Evolutionary conservation across 441 rosid species (phyloP).

Genomic region (Brassica balearica): DNA sequence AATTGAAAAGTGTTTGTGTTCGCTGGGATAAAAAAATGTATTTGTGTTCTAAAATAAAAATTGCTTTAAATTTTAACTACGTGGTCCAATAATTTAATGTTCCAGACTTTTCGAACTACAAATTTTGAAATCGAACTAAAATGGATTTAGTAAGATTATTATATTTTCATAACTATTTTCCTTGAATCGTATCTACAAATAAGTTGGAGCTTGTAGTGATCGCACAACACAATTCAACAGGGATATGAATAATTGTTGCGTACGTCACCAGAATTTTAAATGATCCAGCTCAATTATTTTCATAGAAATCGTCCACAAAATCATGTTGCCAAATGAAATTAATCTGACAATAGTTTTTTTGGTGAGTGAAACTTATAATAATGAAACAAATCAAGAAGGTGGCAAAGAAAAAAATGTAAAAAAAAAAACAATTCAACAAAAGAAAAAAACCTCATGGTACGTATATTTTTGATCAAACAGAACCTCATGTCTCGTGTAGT

Average conservation of each 20-base stretch:
- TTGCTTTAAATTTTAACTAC: not conserved
- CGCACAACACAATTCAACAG: slow-evolving; percentile 13
- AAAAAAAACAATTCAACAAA: not conserved
- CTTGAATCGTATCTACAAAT: not conserved
- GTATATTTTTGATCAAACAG: not conserved
- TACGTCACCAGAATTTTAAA: slow-evolving; percentile 10
- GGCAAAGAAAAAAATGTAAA: not conserved
- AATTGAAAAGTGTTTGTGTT: not conserved
- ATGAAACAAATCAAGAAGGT: slow-evolving; percentile 15
- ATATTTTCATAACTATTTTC: not conserved
- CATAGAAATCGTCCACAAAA: slow-evolving; percentile 22
- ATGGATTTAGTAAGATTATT: not conserved
- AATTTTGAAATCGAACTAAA: not conserved
- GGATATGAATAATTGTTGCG: slow-evolving; percentile 14
- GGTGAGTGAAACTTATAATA: not conserved
- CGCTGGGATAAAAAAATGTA: not conserved
- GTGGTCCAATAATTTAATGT: not conserved
- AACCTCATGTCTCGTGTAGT: slow-evolving; percentile 12
- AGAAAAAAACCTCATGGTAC: not conserved
- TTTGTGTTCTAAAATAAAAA: not conserved
- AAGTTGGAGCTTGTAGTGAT: slow-evolving; percentile 9
- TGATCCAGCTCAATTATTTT: slow-evolving; percentile 35
- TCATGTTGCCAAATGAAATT: slow-evolving; percentile 23
- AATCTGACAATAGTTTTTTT: slow-evolving; percentile 11
- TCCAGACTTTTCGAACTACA: not conserved